Evolutionary conservation across 2,329 filamentous ascomycete genomes (phyloP).

Genomic region (Periconia macrospinosa): DNA sequence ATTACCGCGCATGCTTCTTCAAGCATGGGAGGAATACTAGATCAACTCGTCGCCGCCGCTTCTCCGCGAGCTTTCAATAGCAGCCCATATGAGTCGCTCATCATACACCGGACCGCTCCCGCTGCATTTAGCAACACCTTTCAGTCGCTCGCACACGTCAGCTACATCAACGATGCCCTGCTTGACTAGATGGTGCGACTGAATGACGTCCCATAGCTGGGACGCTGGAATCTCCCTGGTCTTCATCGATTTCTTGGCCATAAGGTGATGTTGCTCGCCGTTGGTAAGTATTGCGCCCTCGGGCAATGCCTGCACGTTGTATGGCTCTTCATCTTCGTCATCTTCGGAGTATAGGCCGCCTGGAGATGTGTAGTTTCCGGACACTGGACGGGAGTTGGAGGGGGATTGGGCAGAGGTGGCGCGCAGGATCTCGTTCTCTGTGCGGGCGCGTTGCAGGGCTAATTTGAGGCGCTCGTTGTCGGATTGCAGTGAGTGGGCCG

Average conservation of each 20-base stretch:
- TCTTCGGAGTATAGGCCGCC: constrained; percentile 23
- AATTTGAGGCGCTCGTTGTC: constrained; percentile 88
- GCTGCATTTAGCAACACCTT: constrained; percentile 75
- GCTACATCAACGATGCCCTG: constrained; percentile 79
- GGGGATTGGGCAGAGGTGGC: constrained; percentile 63
- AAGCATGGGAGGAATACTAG: constrained; percentile 31
- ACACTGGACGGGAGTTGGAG: constrained; percentile 45
- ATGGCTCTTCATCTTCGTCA: constrained; percentile 23
- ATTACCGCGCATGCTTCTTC: background rate
- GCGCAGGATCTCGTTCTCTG: constrained; percentile 90
- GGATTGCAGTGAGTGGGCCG: constrained; percentile 69
- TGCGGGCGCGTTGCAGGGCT: constrained; percentile 79
- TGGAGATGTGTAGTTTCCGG: constrained; percentile 44
- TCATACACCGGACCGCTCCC: constrained; percentile 85
- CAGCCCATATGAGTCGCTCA: constrained; percentile 70
- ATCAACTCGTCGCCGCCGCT: constrained; percentile 78
- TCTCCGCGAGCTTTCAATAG: constrained; percentile 77
- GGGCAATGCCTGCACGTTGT: constrained; percentile 32
- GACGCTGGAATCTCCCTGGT: constrained; percentile 32
- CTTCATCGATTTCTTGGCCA: constrained; percentile 15
- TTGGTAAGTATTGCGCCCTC: constrained; percentile 36
- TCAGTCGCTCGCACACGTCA: constrained; percentile 77
- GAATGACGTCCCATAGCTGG: constrained; percentile 86
- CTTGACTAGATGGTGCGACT: constrained; percentile 75
- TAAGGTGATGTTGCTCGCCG: constrained; percentile 28